These are phyloP conservation scores for Cyclaneusma minus DNA, from an alignment of 2,329 filamentous ascomycete species.

Conservation along the genomic window DNA sequence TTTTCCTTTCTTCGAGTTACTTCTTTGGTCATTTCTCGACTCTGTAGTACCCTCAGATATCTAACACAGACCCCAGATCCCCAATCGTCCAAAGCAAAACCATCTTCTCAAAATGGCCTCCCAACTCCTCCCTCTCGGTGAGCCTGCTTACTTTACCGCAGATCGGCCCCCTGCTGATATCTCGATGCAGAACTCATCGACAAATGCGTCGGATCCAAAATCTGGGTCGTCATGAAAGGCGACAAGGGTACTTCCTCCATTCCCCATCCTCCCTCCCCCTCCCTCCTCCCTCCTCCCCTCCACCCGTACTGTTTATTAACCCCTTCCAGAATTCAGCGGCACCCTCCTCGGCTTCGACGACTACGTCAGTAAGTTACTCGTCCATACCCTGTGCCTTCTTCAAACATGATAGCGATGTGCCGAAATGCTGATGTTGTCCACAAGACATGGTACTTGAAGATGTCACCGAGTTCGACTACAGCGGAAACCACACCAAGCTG, in stretches of 20 bases:
- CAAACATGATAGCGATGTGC: neutral
- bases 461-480: no score
- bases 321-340: slow-evolving; percentile 69
- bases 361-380: slow-evolving; percentile 80
- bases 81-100: no score
- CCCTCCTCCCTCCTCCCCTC: neutral
- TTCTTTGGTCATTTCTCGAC: no score
- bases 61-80: no score
- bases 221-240: slow-evolving; percentile 99
- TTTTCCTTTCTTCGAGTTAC: no score
- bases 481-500: slow-evolving; percentile 73
- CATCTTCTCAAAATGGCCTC: slow-evolving; percentile 47
- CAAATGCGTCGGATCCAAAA: slow-evolving; percentile 93
- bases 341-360: slow-evolving; percentile 94
- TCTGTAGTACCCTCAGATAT: no score
- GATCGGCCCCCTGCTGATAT: neutral
- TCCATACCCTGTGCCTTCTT: neutral
- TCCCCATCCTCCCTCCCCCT: slow-evolving; percentile 1
- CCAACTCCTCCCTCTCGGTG: slow-evolving; percentile 59
- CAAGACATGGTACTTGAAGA: slow-evolving; percentile 87
- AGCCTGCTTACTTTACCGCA: neutral
- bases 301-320: slow-evolving; percentile 2
- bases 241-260: slow-evolving; percentile 60
- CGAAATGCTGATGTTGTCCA: slow-evolving; percentile 3
- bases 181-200: slow-evolving; percentile 72